Evolutionary conservation across 768 basidiomycete species (phyloP).

Genomic region (Lentinula lateritia): DNA sequence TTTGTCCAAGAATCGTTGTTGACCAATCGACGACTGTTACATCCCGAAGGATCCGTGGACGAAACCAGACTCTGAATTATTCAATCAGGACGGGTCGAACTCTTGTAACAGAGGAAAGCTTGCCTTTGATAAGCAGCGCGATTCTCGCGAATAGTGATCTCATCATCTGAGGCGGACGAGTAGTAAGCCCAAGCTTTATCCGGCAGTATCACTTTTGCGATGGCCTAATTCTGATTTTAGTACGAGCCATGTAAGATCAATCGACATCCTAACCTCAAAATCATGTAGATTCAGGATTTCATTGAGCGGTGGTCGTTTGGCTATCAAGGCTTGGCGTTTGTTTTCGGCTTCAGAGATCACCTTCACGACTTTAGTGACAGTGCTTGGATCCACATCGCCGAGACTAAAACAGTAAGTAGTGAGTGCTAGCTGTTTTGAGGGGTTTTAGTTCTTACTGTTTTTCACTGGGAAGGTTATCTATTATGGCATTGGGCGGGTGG

Average conservation of each 20-base stretch:
- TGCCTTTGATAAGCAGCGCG: constrained; percentile 88
- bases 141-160: constrained; percentile 87
- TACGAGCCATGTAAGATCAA: neutral
- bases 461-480: constrained; percentile 70
- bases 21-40: constrained; percentile 84
- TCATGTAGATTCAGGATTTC: constrained; percentile 91
- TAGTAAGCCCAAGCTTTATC: constrained; percentile 97
- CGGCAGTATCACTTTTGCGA: constrained; percentile 76
- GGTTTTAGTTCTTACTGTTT: constrained; percentile 60
- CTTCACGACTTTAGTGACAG: constrained; percentile 57
- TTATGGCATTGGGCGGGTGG: constrained; percentile 81
- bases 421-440: neutral
- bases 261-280: constrained; percentile 61
- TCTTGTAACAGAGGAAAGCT: neutral
- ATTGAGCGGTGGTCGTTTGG: constrained; percentile 63
- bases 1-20: constrained; percentile 74
- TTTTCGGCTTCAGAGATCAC: constrained; percentile 68
- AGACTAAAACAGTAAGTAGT: constrained; percentile 33
- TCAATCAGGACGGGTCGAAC: neutral
- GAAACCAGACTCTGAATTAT: constrained; percentile 72
- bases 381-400: constrained; percentile 66
- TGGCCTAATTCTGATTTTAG: constrained; percentile 40
- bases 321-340: constrained; percentile 54
- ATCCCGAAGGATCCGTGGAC: constrained; percentile 80
- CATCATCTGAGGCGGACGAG: constrained; percentile 94